Base-by-base conservation (phyloP, 2,329 filamentous ascomycete genomes). In the Aspergillus nomiae region DNA sequence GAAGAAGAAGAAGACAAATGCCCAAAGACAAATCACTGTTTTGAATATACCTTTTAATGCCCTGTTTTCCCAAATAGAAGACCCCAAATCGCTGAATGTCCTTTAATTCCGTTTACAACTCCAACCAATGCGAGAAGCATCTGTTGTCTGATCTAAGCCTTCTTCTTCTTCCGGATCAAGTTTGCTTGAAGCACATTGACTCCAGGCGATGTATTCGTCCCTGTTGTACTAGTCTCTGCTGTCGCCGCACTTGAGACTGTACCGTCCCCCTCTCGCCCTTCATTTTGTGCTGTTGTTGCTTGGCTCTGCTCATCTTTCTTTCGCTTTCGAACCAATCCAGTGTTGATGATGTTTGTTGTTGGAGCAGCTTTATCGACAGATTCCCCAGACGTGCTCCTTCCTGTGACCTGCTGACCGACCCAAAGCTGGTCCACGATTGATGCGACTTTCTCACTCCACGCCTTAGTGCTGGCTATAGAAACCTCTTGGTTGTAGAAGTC, bases 371-470 rank as follows among this genome's bases (percentile, higher is more conserved):
- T 59, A 14, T 63, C 43, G 10, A 59, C 48, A 19, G 58, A 51
- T 16, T 72, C 63, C n/a, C 62, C 59, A 12, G 63, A 58, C 5
- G 60, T 60, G 30, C 65, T 73, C 48, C 63, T 73, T 34, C 79
- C 79, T 28, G 70, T 65, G 8, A 81, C 70, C 8, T 65, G 68
- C 57, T 74, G 68, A 19, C 80, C 78, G 67, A 78, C 76, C 63
- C 70, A 73, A 28, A 76, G 71, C 51, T 74, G 66, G 48, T 79
- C 76, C 5, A 76, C 74, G 5, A 78, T 70, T 24, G 71, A 73
- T n/a, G 77, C 76, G 12, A 82, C 76, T 58, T 80, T 76, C 50
- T 78, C 73, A 50, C 80, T 69, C 73, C 79, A 82, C 24, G 73
- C 69, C 62, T 75, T 77, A 6, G 78, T 82, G 59, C 79, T 81